Evolutionary conservation across 208 protist genomes (phyloP).

Genomic region (Trypanosomatidae sp.): DNA sequence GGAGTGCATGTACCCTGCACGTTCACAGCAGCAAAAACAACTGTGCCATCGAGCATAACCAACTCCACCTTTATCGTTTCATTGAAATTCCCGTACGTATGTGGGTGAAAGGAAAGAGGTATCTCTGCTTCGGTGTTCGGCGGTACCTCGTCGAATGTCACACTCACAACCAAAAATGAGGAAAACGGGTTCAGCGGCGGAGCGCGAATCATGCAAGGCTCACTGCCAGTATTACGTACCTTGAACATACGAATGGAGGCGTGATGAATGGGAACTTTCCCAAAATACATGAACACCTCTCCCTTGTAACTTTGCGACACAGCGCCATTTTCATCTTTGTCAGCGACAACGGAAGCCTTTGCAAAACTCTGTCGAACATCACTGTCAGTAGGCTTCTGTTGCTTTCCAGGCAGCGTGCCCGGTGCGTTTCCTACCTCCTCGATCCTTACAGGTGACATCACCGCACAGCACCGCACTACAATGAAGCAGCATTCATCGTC

Average conservation of each 20-base stretch:
- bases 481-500: slow-evolving; percentile 21
- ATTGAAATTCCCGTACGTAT: slow-evolving; percentile 54
- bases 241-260: slow-evolving; percentile 34
- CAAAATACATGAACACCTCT: slow-evolving; percentile 47
- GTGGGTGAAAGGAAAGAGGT: slow-evolving; percentile 54
- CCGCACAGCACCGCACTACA: slow-evolving; percentile 22
- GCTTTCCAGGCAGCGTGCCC: neutral
- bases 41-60: neutral
- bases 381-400: neutral
- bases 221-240: slow-evolving; percentile 39
- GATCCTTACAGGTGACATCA: slow-evolving; percentile 12
- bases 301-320: neutral
- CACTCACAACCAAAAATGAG: slow-evolving; percentile 53
- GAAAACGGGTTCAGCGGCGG: slow-evolving; percentile 58
- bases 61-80: slow-evolving; percentile 45
- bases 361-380: neutral
- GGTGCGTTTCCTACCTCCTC: neutral
- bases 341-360: slow-evolving; percentile 1
- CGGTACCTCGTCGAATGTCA: slow-evolving; percentile 29
- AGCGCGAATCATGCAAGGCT: slow-evolving; percentile 32
- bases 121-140: slow-evolving; percentile 34
- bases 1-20: slow-evolving; percentile 52
- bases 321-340: slow-evolving; percentile 1
- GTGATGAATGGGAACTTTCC: slow-evolving; percentile 62
- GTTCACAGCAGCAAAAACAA: slow-evolving; percentile 18